Conservation (phyloP, 495 filamentous ascomycete species). For the Talaromyces borbonicus region DNA sequence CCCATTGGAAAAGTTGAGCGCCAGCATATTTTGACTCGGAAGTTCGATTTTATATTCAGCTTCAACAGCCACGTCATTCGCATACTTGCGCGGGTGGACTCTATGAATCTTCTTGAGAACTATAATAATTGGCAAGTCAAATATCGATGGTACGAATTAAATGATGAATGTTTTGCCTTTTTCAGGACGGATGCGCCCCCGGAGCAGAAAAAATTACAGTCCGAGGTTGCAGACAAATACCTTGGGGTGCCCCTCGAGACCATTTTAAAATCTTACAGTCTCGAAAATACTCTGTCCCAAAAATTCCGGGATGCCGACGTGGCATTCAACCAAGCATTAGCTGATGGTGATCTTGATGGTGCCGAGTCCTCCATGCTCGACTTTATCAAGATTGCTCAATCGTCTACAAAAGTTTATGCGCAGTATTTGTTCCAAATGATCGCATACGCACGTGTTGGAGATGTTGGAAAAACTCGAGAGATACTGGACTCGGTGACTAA, state of each 20-base stretch:
- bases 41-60: constrained; percentile 2
- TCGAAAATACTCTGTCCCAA: background rate
- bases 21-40: constrained; percentile 2
- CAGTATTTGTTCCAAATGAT: constrained; percentile 15
- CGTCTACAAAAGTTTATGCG: constrained; percentile 7
- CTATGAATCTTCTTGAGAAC: background rate
- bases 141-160: constrained; percentile 1
- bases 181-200: background rate
- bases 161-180: constrained; percentile 1
- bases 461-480: constrained; percentile 9
- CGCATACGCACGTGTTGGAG: constrained; percentile 15
- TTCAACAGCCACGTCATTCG: background rate
- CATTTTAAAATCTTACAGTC: background rate
- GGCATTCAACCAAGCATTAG: constrained; percentile 8
- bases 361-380: constrained; percentile 11
- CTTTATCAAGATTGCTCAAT: constrained; percentile 8
- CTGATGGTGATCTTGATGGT: constrained; percentile 11
- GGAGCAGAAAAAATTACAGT: background rate
- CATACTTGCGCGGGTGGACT: background rate
- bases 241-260: background rate
- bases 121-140: constrained; percentile 1
- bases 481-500: constrained; percentile 15
- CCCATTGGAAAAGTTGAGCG: constrained; percentile 2
- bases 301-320: constrained; percentile 8
- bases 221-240: background rate